A percentile compares a stretch with the other conserved stretches of the same genome.
phyloP scores from a whole-genome alignment of 2,329 filamentous ascomycete species.

The Ustulina deusta region DNA sequence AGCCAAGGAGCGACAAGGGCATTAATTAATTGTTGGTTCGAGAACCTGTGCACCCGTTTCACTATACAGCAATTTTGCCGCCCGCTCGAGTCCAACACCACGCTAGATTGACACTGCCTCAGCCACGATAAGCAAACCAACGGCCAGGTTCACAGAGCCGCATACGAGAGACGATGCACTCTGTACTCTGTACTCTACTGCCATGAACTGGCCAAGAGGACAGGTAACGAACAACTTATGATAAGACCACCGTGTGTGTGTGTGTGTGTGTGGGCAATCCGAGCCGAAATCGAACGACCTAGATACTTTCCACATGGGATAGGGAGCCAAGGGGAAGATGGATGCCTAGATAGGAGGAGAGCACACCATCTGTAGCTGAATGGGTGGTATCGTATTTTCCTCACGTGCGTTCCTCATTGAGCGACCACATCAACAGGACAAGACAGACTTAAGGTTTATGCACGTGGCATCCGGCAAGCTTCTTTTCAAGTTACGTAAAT shows the following conservation, averaged over 20 bases:
- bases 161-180: slow-evolving; percentile 2
- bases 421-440: neutral
- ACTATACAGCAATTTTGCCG: neutral
- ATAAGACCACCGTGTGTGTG: neutral
- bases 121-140: slow-evolving; percentile 17
- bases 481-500: neutral
- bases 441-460: neutral
- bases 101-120: slow-evolving; percentile 16
- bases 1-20: slow-evolving; percentile 5
- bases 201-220: neutral
- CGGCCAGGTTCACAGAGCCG: slow-evolving; percentile 14
- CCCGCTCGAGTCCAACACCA: neutral
- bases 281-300: neutral
- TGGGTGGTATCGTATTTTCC: neutral
- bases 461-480: neutral
- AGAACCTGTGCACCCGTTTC: slow-evolving; percentile 15
- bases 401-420: slow-evolving; percentile 5
- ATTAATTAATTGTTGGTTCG: slow-evolving; percentile 14
- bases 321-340: neutral
- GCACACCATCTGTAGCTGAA: neutral
- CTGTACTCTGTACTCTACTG: neutral
- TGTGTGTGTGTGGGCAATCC: neutral
- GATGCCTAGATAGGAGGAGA: neutral
- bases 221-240: neutral
- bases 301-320: neutral